Evolutionary conservation across 805 yeast species (phyloP), one percentile per base, ranked within the genome.

Genomic region (Spathaspora arborariae): DNA sequence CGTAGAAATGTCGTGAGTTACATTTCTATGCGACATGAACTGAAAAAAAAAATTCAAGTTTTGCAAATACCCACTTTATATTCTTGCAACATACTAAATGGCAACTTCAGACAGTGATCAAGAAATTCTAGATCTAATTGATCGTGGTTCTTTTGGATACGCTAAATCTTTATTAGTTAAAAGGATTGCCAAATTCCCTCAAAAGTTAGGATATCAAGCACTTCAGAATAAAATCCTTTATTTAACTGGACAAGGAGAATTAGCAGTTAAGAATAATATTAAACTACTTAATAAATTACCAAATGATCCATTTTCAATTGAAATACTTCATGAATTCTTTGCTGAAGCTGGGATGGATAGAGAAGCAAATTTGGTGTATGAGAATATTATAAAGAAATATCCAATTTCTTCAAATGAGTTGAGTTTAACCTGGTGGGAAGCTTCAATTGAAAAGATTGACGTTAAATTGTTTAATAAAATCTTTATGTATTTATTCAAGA

Each of bases 351-450:
- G 68, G 0, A 49, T 53, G 20, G 54, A 52, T 15, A 50, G 48
- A 13, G 80, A 78, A 45, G 75, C 80, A 2, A 55, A 66, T 16
- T 71, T 66, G 41, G 72, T 80, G 0, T 84, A 76, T 56, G 89
- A 83, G 50, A 75, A 68, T 45, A 82, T 83, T 2, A 72, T 78
- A 38, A 76, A 78, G 57, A 80, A 76, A 57, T 81, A 79, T 52
- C 82, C 85, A 3, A 70, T 75, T 4, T 64, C 71, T 39, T 41
- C 50, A 41, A 44, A 45, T 24, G 70, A 69, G 8, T 59, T 79
- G 26, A 63, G 79, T 5, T 63, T 70, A 39, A 69, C 68, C 27
- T 87, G 92, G 90, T 82, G 82, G 57, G 72, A 72, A 35, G 64
- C 72, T 36, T 68, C 84, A 22, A 56, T 83, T 22, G 71, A 70